Evolutionary conservation across 768 basidiomycete species (phyloP).

Genomic region (Leucocoprinus leucothites): DNA sequence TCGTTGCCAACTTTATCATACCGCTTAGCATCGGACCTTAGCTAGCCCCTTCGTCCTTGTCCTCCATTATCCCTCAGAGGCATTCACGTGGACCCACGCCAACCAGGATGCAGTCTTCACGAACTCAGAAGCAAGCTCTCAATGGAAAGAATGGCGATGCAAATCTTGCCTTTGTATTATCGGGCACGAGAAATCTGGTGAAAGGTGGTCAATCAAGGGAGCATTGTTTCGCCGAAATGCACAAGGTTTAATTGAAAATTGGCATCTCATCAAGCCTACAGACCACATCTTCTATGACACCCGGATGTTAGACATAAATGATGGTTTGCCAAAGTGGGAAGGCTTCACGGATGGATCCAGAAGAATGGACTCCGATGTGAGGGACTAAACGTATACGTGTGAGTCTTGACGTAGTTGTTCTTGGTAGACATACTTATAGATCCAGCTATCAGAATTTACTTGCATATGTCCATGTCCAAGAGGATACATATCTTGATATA

Average conservation of each 20-base stretch:
- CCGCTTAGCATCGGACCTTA: too few species aligned
- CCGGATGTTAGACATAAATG: constrained; percentile 52
- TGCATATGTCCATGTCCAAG: too few species aligned
- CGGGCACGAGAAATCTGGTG: background rate
- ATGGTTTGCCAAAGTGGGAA: constrained; percentile 59
- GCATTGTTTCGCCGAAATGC: background rate
- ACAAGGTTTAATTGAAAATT: constrained; percentile 33
- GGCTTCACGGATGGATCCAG: constrained; percentile 53
- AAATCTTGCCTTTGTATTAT: background rate
- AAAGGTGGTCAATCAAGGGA: background rate
- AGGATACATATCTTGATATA: too few species aligned
- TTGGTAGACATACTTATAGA: too few species aligned
- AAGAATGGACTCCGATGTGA: too few species aligned
- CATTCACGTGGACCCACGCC: too few species aligned
- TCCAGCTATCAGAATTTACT: too few species aligned
- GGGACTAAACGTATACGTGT: too few species aligned
- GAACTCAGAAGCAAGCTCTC: background rate
- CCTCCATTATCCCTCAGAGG: too few species aligned
- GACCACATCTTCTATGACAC: constrained; percentile 68
- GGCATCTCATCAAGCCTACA: constrained; percentile 59
- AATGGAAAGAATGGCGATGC: constrained; percentile 2
- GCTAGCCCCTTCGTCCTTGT: too few species aligned
- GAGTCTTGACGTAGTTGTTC: too few species aligned
- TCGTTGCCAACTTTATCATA: too few species aligned
- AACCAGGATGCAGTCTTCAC: background rate